Conservation (phyloP, 768 basidiomycete species). For the Suillus fuscotomentosus region DNA sequence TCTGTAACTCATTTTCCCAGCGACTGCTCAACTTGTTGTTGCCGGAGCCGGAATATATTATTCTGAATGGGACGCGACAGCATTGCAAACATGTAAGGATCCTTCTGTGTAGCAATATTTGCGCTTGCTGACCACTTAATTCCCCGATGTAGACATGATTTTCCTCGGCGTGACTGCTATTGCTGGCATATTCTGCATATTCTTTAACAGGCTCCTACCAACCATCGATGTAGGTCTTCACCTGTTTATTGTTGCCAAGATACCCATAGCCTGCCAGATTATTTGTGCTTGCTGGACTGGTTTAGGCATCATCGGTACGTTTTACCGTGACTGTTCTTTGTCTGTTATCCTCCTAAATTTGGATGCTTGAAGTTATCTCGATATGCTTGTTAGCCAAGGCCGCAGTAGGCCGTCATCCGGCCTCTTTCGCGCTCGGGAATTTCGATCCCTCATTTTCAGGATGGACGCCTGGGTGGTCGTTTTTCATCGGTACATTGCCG, state of each 20-base stretch:
- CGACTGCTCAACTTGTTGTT: conserved; percentile 58
- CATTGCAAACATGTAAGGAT: conserved; percentile 58
- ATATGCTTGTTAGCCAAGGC: conserved; percentile 60
- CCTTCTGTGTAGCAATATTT: background rate
- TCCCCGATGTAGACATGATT: conserved; percentile 41
- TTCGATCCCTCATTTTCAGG: conserved; percentile 63
- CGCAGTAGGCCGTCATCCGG: conserved; percentile 50
- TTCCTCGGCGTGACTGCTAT: conserved; percentile 53
- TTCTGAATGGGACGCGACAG: conserved; percentile 53
- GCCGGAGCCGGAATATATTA: conserved; percentile 58
- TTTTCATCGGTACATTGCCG: conserved; percentile 62
- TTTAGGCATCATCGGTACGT: conserved; percentile 49
- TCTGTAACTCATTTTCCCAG: conserved; percentile 26
- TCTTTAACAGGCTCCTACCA: conserved; percentile 52
- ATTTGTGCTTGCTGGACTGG: conserved; percentile 64
- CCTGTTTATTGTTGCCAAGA: background rate
- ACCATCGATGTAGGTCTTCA: conserved; percentile 43
- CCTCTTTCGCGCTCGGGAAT: conserved; percentile 53
- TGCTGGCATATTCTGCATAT: conserved; percentile 51
- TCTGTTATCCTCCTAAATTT: conserved; percentile 1
- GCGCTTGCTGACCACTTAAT: conserved; percentile 4
- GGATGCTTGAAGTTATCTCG: conserved; percentile 45
- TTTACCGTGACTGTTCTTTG: background rate
- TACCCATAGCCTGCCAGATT: conserved; percentile 34
- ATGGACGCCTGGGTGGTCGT: conserved; percentile 67